Conservation (phyloP, 2,329 filamentous ascomycete species). For the Aureobasidium sp. region DNA sequence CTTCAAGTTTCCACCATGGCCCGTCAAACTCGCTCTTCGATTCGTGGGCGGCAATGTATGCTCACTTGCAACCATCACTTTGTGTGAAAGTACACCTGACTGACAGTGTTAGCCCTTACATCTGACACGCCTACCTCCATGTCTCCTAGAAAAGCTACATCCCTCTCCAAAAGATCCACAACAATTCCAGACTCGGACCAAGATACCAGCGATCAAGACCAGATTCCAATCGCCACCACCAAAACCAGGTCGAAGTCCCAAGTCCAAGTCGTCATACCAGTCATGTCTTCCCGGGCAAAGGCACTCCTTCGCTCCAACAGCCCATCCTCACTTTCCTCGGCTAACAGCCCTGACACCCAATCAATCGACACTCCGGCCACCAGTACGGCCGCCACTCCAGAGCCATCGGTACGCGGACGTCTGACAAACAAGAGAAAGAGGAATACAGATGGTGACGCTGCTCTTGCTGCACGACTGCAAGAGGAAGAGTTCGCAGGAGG, state of each 20-base stretch:
- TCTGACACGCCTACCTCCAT: background rate
- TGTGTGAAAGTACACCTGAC: background rate
- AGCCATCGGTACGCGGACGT: constrained; percentile 29
- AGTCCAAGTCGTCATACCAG: constrained; percentile 9
- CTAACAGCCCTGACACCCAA: constrained; percentile 32
- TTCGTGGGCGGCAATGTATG: background rate
- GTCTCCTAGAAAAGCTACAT: background rate
- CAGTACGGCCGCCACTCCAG: constrained; percentile 48
- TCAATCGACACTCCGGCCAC: constrained; percentile 56
- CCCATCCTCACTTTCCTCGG: constrained; percentile 18
- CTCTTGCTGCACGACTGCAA: constrained; percentile 25
- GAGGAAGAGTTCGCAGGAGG: constrained; percentile 25
- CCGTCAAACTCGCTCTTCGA: constrained; percentile 5
- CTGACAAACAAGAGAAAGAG: constrained; percentile 24
- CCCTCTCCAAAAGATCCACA: background rate
- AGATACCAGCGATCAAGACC: background rate
- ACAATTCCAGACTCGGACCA: constrained; percentile 1
- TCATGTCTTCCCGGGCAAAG: constrained; percentile 7
- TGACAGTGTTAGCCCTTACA: background rate
- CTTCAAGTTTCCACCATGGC: constrained; percentile 1
- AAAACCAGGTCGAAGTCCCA: background rate
- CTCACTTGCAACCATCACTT: background rate
- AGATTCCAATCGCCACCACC: background rate
- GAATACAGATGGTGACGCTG: constrained; percentile 21
- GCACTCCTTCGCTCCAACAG: constrained; percentile 3